Conservation (phyloP, 1,139 yeast species). For the Pichia inconspicua region DNA sequence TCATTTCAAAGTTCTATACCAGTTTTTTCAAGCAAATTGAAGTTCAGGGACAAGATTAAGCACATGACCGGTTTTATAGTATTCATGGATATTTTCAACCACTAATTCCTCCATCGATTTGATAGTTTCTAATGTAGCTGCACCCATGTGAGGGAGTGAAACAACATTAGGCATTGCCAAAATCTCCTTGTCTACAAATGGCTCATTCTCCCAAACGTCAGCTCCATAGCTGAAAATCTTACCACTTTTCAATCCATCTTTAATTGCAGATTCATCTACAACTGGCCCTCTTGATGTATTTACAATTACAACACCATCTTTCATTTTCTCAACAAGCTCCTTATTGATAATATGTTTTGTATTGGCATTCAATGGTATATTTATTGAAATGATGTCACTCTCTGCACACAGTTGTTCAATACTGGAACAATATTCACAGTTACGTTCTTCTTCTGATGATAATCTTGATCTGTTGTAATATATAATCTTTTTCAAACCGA, state of each 20-base stretch:
- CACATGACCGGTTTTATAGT: constrained; percentile 52
- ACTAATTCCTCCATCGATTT: constrained; percentile 47
- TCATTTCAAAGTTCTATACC: too few relatives aligned
- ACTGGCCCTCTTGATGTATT: constrained; percentile 61
- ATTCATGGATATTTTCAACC: constrained; percentile 36
- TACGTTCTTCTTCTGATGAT: constrained; percentile 43
- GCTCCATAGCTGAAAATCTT: constrained; percentile 70
- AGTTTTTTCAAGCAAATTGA: not conserved
- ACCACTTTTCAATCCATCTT: constrained; percentile 56
- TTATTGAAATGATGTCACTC: constrained; percentile 54
- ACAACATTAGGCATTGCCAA: constrained; percentile 50
- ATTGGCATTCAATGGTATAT: constrained; percentile 50
- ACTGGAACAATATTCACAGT: constrained; percentile 43
- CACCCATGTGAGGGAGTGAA: constrained; percentile 77
- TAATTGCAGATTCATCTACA: constrained; percentile 46
- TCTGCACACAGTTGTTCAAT: constrained; percentile 49
- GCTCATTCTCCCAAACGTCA: constrained; percentile 83
- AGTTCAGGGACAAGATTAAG: constrained; percentile 60
- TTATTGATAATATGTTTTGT: constrained; percentile 47
- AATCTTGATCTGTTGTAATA: constrained; percentile 59
- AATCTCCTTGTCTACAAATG: constrained; percentile 53
- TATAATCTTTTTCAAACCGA: constrained; percentile 52
- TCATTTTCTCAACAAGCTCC: constrained; percentile 49
- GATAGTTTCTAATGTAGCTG: constrained; percentile 54
- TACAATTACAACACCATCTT: constrained; percentile 57